Base-by-base conservation (phyloP, 805 yeast species). In the Debaryomyces tyrocola region DNA sequence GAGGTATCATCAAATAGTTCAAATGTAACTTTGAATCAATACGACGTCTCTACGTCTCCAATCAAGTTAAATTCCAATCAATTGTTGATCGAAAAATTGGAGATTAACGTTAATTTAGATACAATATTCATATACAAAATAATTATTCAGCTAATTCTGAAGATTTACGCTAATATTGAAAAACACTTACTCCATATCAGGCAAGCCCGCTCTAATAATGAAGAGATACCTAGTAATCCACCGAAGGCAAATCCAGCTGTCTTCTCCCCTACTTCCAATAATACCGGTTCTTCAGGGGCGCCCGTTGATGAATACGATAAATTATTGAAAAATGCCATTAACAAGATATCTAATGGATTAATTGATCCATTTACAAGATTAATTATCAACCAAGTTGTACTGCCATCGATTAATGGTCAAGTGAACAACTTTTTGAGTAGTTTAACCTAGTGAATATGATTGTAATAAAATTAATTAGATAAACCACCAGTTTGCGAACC, bases 61-160 rank as follows among this genome's bases (percentile, higher is more conserved):
- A 70, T 72, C 39, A 63, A 64, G 48, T 54, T 73, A 44, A 69
- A 61, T 45, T 67, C 76, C 14, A 62, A 63, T 33, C 78, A 73
- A 45, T 59, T 73, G 36, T 59, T 69, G 34, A 70, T 73, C 18
- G 78, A 73, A 47, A 73, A 73, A 54, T 57, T 73, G 36, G 78
- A 73, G 49, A 69, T 73, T 40, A 73, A 72, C 46, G 72, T 73
- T 37, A 54, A 60, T 24, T 59, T 73, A 42, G 78, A 73, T 51
- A 63, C 58, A 17, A 52, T 73, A 36, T 73, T 73, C 51, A 67
- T 69, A 7, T 66, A 61, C 55, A 70, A 67, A 50, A 64, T 64
- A 39, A 55, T 68, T 40, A 52, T 72, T 24, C 57, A 63, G 50
- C 49, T 73, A 33, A 43, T 72, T 4, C 43, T 59, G 12, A 55